Base-by-base conservation (phyloP, 495 filamentous ascomycete genomes). In the Trichoderma erinaceum region DNA sequence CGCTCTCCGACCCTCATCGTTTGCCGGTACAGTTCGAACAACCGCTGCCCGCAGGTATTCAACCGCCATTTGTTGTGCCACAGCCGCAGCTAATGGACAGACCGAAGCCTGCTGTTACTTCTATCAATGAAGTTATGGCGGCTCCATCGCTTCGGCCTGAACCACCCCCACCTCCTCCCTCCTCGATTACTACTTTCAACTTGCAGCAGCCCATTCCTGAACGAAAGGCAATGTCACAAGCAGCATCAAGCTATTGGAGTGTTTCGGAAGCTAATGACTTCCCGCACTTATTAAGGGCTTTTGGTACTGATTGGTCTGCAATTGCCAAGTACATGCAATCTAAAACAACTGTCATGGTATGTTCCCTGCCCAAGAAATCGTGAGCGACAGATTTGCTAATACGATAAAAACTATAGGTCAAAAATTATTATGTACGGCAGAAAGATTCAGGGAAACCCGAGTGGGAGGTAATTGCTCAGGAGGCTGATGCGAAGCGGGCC, bases 171-270 rank as follows among this genome's bases (percentile, higher is more conserved):
- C 79, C 80, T 21, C 74, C 77, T 21, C 76, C 79, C 10, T 67
- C 77, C 8, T 70, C 75, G 27, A 74, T 78, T 46, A 65, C 77
- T 58, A 75, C 75, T 11, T 78, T 82, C 69, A 78, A 83, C 68
- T 71, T 83, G 71, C 56, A 78, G 12, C 76, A 73, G 58, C 63
- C 73, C 11, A 77, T 73, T 41, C 73, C 77, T 25, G 80, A 83
- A 44, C 82, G 79, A 67, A 76, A 85, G 48, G 81, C 82, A n/a
- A 79, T 83, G 6, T 75, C 84, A 67, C 87, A 87, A 64, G 87
- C 92, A 7, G 87, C 92, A 8, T 96, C 92, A 2, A 97, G 95
- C 74, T 99, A 99, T 77, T 99, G 95, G 95, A 97, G 94, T 70
- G 95, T 98, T 32, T 89, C 90, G 2, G 95, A 99, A 75, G 85